These are phyloP conservation scores for Cryptococcus wingfieldii DNA, from an alignment of 1,284 basidiomycete genomes.

Conservation along the genomic window DNA sequence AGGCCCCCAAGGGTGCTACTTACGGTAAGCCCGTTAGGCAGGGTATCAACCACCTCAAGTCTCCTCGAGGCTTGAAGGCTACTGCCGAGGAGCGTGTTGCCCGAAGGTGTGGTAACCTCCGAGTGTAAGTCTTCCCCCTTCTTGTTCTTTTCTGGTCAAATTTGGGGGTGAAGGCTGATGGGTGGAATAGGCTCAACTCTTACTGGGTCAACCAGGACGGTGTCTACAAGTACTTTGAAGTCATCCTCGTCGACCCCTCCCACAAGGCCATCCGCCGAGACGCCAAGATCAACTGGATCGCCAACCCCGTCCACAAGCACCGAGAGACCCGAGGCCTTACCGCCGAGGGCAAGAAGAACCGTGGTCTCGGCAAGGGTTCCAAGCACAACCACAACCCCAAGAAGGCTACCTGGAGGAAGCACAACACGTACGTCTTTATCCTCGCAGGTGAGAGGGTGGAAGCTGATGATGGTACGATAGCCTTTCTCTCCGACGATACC, in stretches of 20 bases:
- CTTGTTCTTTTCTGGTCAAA: neutral
- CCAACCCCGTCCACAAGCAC: slow-evolving; percentile 97
- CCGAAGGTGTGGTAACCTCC: slow-evolving; percentile 89
- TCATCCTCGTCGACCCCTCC: slow-evolving; percentile 84
- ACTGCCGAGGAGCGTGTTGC: slow-evolving; percentile 98
- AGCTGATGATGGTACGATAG: slow-evolving; percentile 24
- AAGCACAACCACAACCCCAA: slow-evolving; percentile 90
- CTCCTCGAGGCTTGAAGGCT: slow-evolving; percentile 86
- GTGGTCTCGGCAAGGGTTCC: slow-evolving; percentile 88
- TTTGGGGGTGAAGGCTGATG: neutral
- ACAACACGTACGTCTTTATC: slow-evolving; percentile 66
- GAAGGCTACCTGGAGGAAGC: slow-evolving; percentile 89
- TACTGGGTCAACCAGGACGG: slow-evolving; percentile 99
- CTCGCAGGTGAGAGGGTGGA: neutral
- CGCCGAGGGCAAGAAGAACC: slow-evolving; percentile 82
- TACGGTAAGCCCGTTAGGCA: slow-evolving; percentile 99
- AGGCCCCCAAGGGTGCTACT: slow-evolving; percentile 95
- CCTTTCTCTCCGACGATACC: slow-evolving; percentile 95
- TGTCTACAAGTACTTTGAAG: slow-evolving; percentile 99
- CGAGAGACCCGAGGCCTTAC: slow-evolving; percentile 97
- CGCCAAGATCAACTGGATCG: slow-evolving; percentile 98
- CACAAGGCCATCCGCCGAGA: slow-evolving; percentile 78
- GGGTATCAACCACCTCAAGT: slow-evolving; percentile 99
- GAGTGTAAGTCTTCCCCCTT: slow-evolving; percentile 56
- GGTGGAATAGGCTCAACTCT: slow-evolving; percentile 64